Conservation (phyloP, 1,284 basidiomycete genomes). For the Cryptococcus depauperatus region DNA sequence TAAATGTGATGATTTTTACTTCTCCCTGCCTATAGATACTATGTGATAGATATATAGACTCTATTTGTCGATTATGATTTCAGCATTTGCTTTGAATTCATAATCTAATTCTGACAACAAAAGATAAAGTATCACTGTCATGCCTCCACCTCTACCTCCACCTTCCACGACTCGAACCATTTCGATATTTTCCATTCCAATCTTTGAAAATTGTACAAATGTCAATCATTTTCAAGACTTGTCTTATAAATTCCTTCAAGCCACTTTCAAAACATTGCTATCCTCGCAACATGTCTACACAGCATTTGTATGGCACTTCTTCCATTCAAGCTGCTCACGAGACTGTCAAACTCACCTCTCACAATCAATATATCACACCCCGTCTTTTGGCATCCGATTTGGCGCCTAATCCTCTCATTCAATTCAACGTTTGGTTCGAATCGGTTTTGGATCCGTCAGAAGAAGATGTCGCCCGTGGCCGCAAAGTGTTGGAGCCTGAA, state of each 20-base stretch:
- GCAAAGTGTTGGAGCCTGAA: slow-evolving; percentile 69
- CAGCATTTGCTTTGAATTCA: no score
- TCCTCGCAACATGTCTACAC: slow-evolving; percentile 6
- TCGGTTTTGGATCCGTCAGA: slow-evolving; percentile 47
- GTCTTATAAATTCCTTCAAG: background rate
- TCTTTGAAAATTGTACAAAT: no score
- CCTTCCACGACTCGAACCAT: no score
- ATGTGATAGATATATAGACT: no score
- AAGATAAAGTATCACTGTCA: no score
- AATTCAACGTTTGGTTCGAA: slow-evolving; percentile 78
- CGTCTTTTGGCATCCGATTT: slow-evolving; percentile 58
- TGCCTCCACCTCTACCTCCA: background rate
- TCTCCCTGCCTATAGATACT: no score
- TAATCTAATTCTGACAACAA: no score
- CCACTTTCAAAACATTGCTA: background rate
- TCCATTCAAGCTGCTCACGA: slow-evolving; percentile 8
- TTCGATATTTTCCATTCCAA: no score
- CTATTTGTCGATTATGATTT: no score
- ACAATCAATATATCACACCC: slow-evolving; percentile 63
- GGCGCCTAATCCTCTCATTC: slow-evolving; percentile 61
- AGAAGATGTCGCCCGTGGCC: slow-evolving; percentile 30
- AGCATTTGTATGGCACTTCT: slow-evolving; percentile 12
- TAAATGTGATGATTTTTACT: no score
- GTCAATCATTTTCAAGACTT: slow-evolving; percentile 2
- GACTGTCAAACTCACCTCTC: slow-evolving; percentile 53